Evolutionary conservation across 495 filamentous ascomycete species (phyloP), one percentile per base, ranked within the genome.

Genomic region (Oleoguttula mirabilis): DNA sequence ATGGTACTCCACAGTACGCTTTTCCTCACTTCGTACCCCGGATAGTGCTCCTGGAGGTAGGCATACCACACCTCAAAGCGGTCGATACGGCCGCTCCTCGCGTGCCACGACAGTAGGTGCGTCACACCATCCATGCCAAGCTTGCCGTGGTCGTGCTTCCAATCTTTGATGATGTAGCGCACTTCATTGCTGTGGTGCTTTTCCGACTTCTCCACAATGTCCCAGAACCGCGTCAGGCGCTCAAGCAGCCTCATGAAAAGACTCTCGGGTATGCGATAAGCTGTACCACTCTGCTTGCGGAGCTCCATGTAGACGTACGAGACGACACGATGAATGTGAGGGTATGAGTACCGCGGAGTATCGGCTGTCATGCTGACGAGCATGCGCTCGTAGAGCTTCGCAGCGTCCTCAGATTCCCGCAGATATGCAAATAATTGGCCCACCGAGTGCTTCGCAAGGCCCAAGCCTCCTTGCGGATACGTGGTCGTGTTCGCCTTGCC

Each of bases 61-160:
- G 68, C 57, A 51, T 84, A 73, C n/a, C 83, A 59, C 28, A 66
- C 64, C 21, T 66, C 55, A 10, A 78, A 66, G 16, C 56, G 54
- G 8, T 60, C 54, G 14, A 69, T 57, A 43, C 79, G 66, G 31
- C 79, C 79, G 21, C 60, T 60, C 21, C 61, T 42, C 10, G 76
- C 73, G 52, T 78, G 69, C 38, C 67, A 67, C 8, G 54, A 38
- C 42, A 70, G 58, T 10, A 65, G 30, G 28, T 45, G 47, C 1
- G 17, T 32, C n/a, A 51, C 12, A 12, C 45, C 31, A 3, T 34
- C 32, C 2, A 38, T 43, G 36, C 21, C 44, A 10, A 48, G 32
- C 6, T 39, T 23, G 7, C 47, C 48, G 36, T 61, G 28, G 30
- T 44, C 47, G 15, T 22, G 21, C 14, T 34, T 39, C 44, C 47